A percentile compares a stretch with the other conserved stretches of the same genome.
Evolutionary conservation across 768 basidiomycete species (phyloP).

Genomic region (Suillus americanus): DNA sequence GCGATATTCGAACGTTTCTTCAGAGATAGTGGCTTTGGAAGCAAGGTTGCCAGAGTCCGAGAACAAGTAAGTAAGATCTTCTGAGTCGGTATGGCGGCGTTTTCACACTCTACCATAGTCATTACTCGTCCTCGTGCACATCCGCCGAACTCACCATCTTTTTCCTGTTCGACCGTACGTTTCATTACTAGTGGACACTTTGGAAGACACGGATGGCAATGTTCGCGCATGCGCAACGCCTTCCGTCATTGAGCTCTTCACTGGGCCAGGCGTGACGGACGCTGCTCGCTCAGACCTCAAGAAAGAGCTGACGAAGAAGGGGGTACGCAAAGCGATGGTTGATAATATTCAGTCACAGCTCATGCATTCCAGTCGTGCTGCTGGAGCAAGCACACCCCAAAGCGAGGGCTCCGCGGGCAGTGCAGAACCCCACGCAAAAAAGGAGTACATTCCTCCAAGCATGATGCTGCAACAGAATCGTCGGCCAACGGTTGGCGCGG

Average conservation of each 20-base stretch:
- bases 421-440: conserved; percentile 31
- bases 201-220: conserved; percentile 89
- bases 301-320: conserved; percentile 84
- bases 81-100: background rate
- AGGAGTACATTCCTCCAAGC: conserved; percentile 78
- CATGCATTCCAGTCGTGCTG: conserved; percentile 41
- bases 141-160: conserved; percentile 66
- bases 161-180: conserved; percentile 86
- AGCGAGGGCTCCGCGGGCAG: conserved; percentile 68
- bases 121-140: conserved; percentile 67
- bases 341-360: conserved; percentile 76
- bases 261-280: conserved; percentile 78
- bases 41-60: conserved; percentile 83
- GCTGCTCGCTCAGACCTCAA: conserved; percentile 91
- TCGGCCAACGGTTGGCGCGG: conserved; percentile 42
- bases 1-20: conserved; percentile 69
- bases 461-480: conserved; percentile 55
- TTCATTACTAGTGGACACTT: conserved; percentile 71
- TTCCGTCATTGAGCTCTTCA: conserved; percentile 82
- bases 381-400: conserved; percentile 42
- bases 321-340: conserved; percentile 83
- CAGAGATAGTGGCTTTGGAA: conserved; percentile 68
- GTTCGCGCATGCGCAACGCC: conserved; percentile 86
- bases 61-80: conserved; percentile 68
- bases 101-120: conserved; percentile 36